Percentiles rank a stretch among this genome's conserved stretches.
These are phyloP conservation scores for Penicillium paneum DNA, from an alignment of 2,329 filamentous ascomycete species.

Conservation along the genomic window DNA sequence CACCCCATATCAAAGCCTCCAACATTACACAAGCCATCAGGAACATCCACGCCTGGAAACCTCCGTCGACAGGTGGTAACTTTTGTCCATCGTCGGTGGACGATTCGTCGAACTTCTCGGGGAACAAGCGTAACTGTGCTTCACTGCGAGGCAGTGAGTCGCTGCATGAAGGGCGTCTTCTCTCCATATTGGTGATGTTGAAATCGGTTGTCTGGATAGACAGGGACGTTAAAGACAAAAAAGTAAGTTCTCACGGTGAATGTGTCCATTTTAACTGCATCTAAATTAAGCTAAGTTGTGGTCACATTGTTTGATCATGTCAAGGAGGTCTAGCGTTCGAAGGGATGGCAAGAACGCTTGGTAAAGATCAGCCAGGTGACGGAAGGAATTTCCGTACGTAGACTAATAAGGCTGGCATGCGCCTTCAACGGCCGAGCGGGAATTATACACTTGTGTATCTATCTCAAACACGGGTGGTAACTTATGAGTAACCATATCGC, in stretches of 20 bases:
- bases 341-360: conserved; percentile 13
- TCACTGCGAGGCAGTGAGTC: conserved; percentile 4
- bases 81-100: background rate
- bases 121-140: conserved; percentile 7
- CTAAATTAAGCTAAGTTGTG: background rate
- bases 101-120: background rate
- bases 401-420: conserved; percentile 12
- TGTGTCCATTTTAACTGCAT: conserved; percentile 4
- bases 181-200: conserved; percentile 2
- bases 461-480: background rate
- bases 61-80: conserved; percentile 37
- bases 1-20: conserved; percentile 56
- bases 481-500: background rate
- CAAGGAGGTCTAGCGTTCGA: conserved; percentile 6
- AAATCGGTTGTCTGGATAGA: background rate
- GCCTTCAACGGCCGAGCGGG: background rate
- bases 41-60: conserved; percentile 46
- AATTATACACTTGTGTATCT: background rate
- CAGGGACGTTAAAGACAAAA: background rate
- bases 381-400: conserved; percentile 15
- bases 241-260: background rate
- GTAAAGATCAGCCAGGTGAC: conserved; percentile 13
- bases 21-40: conserved; percentile 51
- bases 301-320: conserved; percentile 17
- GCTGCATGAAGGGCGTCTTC: conserved; percentile 1